Evolutionary conservation across 2,329 filamentous ascomycete species (phyloP).

Genomic region (Fusarium protoensiforme): DNA sequence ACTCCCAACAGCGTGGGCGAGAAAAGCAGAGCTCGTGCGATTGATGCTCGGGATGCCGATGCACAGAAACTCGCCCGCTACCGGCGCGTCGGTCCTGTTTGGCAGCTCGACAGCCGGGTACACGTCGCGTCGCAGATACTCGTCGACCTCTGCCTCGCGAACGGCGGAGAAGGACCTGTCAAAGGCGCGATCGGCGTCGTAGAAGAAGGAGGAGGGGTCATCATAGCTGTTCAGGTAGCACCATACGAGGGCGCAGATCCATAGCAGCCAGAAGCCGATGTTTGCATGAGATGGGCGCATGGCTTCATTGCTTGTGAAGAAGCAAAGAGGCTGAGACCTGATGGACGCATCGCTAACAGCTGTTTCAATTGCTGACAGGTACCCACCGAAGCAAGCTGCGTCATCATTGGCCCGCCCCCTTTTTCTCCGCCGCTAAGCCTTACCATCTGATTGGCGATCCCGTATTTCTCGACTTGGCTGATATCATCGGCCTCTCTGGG

Average conservation of each 20-base stretch:
- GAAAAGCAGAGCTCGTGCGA: slow-evolving; percentile 44
- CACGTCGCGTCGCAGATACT: slow-evolving; percentile 32
- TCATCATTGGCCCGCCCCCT: not conserved
- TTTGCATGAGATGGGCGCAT: slow-evolving; percentile 46
- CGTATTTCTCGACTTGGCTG: not conserved
- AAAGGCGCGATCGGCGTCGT: slow-evolving; percentile 44
- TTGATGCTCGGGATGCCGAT: slow-evolving; percentile 51
- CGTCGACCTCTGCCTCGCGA: slow-evolving; percentile 42
- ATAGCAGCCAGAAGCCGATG: slow-evolving; percentile 46
- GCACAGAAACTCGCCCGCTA: slow-evolving; percentile 38
- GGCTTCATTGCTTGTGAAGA: slow-evolving; percentile 24
- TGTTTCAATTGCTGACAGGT: not conserved
- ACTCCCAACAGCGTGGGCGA: slow-evolving; percentile 45
- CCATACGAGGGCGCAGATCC: slow-evolving; percentile 42
- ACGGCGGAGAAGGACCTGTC: slow-evolving; percentile 39
- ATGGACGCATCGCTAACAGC: not conserved
- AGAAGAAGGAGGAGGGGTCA: slow-evolving; percentile 50
- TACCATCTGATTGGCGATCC: not conserved
- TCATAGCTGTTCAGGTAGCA: slow-evolving; percentile 47
- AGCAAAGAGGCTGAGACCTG: not conserved
- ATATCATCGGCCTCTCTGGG: no score
- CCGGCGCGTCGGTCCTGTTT: slow-evolving; percentile 12
- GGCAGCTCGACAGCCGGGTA: slow-evolving; percentile 13
- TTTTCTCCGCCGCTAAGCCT: not conserved
- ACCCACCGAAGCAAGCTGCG: not conserved